These are phyloP conservation scores for Podaxis mareebaensis DNA, from an alignment of 768 basidiomycete species.

Conservation along the genomic window DNA sequence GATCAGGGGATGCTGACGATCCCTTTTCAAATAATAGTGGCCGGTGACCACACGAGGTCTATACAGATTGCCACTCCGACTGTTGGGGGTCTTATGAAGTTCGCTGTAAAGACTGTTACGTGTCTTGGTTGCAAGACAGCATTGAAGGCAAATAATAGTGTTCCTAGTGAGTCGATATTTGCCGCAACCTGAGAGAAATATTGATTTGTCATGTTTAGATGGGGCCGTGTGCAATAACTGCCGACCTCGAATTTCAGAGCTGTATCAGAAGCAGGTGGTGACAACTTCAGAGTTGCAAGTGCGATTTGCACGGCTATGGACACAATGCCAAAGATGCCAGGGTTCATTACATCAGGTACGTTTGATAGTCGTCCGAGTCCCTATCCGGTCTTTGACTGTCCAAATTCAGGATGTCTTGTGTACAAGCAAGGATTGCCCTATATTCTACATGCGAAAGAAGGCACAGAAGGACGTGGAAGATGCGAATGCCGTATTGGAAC, in stretches of 20 bases:
- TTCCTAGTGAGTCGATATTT: slow-evolving; percentile 49
- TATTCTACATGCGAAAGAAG: slow-evolving; percentile 98
- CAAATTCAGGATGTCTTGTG: slow-evolving; percentile 84
- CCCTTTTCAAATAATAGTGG: slow-evolving; percentile 52
- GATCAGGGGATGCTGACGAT: slow-evolving; percentile 4
- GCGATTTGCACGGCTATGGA: slow-evolving; percentile 94
- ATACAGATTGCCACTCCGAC: slow-evolving; percentile 97
- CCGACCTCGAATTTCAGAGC: slow-evolving; percentile 76
- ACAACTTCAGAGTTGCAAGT: slow-evolving; percentile 81
- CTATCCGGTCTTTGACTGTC: not conserved
- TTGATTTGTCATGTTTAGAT: slow-evolving; percentile 41
- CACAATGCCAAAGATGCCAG: slow-evolving; percentile 98
- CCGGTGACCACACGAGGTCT: slow-evolving; percentile 93
- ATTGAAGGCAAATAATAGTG: slow-evolving; percentile 73
- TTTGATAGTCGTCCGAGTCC: not conserved
- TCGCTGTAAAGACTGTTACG: slow-evolving; percentile 93
- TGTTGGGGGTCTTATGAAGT: slow-evolving; percentile 97
- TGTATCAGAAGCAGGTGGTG: slow-evolving; percentile 89
- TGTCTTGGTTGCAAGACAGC: slow-evolving; percentile 96
- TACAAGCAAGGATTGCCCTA: slow-evolving; percentile 96
- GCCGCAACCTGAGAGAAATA: not conserved
- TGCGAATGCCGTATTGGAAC: slow-evolving; percentile 70
- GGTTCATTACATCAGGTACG: slow-evolving; percentile 92
- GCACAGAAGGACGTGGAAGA: slow-evolving; percentile 98
- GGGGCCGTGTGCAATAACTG: slow-evolving; percentile 97